Evolutionary conservation across 2,329 filamentous ascomycete species (phyloP), one percentile per base, ranked within the genome.

Genomic region (Hypoxylon sp.): DNA sequence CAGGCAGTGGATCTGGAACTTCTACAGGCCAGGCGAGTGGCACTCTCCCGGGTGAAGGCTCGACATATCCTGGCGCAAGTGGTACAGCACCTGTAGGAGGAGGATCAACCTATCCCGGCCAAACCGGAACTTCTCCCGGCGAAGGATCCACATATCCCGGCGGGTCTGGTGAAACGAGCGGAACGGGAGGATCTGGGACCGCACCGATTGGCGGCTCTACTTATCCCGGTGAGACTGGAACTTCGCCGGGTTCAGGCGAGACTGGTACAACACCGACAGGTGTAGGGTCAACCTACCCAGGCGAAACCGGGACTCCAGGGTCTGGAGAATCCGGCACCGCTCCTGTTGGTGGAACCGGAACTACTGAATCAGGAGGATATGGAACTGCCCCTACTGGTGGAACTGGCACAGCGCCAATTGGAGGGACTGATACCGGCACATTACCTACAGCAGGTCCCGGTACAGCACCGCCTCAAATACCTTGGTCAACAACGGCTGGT

Each of bases 41-140:
- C 6, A 42, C 45, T 6, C 9, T 27, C 3, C 40, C 44, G n/a
- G 35, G 32, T 7, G 30, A 11, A 21, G 31, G 32, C 9, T 23
- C 20, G 12, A 41, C 50, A 15, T 31, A 20, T 19, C 44, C 50
- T 27, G 38, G 37, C 31, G 25, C 16, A 30, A 27, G 37, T 41
- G 37, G 16, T 4, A 27, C 25, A 7, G 19, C 34, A 12, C 20
- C 34, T 2, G 9, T 13, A 20, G 36, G 35, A 2, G 17, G 21
- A 17, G 36, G 17, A 8, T 44, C 47, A 8, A 43, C 38, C 2
- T 32, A 31, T 25, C 38, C 38, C 21, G 21, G 21, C 9, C 5
- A 6, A 25, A 25, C 6, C 21, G 40, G 29, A 21, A 27, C 40
- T 26, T 19, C 19, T 20, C 16, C 36, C 3, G n/a, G 3, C 6